Evolutionary conservation across 2,329 filamentous ascomycete species (phyloP).

Genomic region (Cercospora nicotianae): DNA sequence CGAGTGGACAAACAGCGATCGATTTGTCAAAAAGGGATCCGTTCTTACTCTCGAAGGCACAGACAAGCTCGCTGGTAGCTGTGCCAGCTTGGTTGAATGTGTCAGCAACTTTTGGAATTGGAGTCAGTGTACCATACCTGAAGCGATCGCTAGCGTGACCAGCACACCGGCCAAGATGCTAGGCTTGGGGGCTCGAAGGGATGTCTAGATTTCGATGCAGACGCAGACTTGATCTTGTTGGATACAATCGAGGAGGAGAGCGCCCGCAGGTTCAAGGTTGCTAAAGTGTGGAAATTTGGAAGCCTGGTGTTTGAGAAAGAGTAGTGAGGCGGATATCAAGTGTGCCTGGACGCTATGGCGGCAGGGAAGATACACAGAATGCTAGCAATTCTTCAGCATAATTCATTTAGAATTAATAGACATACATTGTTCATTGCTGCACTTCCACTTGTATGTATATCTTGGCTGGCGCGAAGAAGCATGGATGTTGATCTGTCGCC

Average conservation of each 20-base stretch:
- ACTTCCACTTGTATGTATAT: neutral
- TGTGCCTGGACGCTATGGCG: neutral
- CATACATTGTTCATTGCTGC: neutral
- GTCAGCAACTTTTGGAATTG: slow-evolving; percentile 78
- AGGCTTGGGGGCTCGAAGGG: slow-evolving; percentile 69
- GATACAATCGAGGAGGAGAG: slow-evolving; percentile 50
- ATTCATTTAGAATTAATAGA: neutral
- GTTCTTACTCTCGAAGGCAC: slow-evolving; percentile 75
- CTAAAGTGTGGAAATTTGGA: slow-evolving; percentile 81
- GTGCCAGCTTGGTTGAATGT: slow-evolving; percentile 68
- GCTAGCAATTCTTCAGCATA: neutral
- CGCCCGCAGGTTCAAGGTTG: slow-evolving; percentile 60
- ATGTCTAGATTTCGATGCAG: slow-evolving; percentile 46
- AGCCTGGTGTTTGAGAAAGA: slow-evolving; percentile 45
- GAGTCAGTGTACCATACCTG: slow-evolving; percentile 67
- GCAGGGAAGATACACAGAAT: neutral
- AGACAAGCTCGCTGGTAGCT: slow-evolving; percentile 66
- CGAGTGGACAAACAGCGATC: slow-evolving; percentile 75
- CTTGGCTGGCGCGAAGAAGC: neutral
- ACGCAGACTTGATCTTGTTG: slow-evolving; percentile 64
- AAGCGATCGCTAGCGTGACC: slow-evolving; percentile 72
- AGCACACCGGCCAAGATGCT: slow-evolving; percentile 76
- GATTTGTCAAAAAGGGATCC: slow-evolving; percentile 68
- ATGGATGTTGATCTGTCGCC: neutral
- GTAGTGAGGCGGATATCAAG: neutral